Conservation (phyloP, 495 filamentous ascomycete species). For the Lentithecium fluviatile region DNA sequence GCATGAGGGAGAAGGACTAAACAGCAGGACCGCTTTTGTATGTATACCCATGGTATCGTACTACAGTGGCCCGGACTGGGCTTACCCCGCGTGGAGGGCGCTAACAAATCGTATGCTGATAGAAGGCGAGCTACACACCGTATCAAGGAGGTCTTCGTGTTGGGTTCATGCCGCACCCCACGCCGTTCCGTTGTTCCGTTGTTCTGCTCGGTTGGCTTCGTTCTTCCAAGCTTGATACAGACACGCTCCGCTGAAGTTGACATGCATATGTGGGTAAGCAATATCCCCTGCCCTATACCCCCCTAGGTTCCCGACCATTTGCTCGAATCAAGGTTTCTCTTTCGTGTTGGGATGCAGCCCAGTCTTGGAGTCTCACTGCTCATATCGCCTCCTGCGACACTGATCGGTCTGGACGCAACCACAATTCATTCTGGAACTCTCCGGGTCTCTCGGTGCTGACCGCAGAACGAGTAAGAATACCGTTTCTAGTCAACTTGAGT, state of each 20-base stretch:
- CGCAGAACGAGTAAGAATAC: background rate
- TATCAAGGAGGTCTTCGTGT: background rate
- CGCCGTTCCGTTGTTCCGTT: background rate
- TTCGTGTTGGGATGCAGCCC: background rate
- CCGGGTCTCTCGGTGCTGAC: background rate
- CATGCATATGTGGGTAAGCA: background rate
- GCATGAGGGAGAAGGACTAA: background rate
- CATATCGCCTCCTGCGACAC: background rate
- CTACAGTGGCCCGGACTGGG: background rate
- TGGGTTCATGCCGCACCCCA: background rate
- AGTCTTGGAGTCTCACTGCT: background rate
- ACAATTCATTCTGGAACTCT: background rate
- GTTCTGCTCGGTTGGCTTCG: background rate
- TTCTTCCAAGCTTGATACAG: background rate
- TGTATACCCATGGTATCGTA: background rate
- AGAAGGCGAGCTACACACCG: background rate
- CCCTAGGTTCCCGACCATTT: background rate
- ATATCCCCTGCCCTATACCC: background rate
- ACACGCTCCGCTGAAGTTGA: background rate
- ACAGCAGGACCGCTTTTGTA: background rate
- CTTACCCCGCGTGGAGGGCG: background rate
- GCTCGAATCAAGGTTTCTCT: background rate
- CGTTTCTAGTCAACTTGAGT: background rate
- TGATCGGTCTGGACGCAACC: background rate
- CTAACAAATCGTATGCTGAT: background rate